Base-by-base conservation (phyloP, 352 stramenopile genomes). In the Globisporangium cederbergense region DNA sequence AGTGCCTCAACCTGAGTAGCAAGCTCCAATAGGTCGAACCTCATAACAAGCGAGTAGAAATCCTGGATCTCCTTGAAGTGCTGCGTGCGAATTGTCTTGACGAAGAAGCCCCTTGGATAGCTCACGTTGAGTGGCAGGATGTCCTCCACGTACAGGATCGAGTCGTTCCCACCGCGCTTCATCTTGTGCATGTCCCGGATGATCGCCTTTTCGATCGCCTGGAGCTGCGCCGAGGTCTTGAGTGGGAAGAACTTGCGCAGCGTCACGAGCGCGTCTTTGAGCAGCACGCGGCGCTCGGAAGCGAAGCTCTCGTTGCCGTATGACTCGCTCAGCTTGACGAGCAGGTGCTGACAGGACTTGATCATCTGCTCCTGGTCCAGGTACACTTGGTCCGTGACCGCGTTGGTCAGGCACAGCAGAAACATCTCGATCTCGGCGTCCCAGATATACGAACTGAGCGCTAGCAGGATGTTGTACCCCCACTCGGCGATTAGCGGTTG, bases 61-160 rank as follows among this genome's bases (percentile, higher is more conserved):
- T 92, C 83, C 55, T 91, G 81, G 46, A 94, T 90, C 66, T 94
- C 83, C 60, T 91, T 91, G 42, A 90, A 91, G 46, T 94, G 85
- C 72, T 94, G 85, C 18, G 82, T 82, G 28, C 85, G 85, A 1
- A 94, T 74, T 7, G 79, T 89, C 47, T 92, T 94, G 30, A 90
- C 75, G 20, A 92, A 92, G 65, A 90, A 91, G 0, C 85, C 85
- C 9, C 75, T 66, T 3, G 77, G 78, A 34, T 88, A 86, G 9
- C 70, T 79, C 14, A 70, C 68, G 36, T 76, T 62, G 2, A 73
- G 57, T 0, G 83, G 79, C 1, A 94, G 49, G 18, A 94, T 84
- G 58, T 91, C 83, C 8, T 91, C 82, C 13, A 94, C 74, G 50
- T 88, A 89, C 52, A 94, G 53, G 13, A 91, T 74, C 30, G 82